Percentiles rank a stretch among this genome's conserved stretches.
These are phyloP conservation scores for Arthrinium phaeospermum DNA, from an alignment of 2,329 filamentous ascomycete species.

Conservation along the genomic window DNA sequence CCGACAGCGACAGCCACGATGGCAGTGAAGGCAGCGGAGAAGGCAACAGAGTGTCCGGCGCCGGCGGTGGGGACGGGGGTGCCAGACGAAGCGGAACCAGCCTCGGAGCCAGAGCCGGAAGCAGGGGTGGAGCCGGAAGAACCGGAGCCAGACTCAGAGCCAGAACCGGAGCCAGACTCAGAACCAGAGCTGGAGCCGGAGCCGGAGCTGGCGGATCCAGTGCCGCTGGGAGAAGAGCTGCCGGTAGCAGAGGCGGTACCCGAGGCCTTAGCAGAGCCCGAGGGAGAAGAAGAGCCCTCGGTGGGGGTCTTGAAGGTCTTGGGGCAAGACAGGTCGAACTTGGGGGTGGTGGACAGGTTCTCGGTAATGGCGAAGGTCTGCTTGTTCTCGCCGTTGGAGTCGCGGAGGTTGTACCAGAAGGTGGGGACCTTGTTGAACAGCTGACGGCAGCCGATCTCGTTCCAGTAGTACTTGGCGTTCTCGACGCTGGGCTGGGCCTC, in stretches of 20 bases:
- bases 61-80: conserved; percentile 7
- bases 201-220: conserved; percentile 22
- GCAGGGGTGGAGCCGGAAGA: conserved; percentile 20
- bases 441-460: conserved; percentile 62
- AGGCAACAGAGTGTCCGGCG: conserved; percentile 21
- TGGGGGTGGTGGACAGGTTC: conserved; percentile 55
- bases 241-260: conserved; percentile 26
- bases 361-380: conserved; percentile 64
- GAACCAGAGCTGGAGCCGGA: conserved; percentile 27
- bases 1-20: conserved; percentile 28
- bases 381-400: conserved; percentile 64
- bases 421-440: conserved; percentile 61
- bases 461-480: conserved; percentile 70
- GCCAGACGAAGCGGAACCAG: not conserved
- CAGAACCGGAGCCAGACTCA: conserved; percentile 26
- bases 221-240: conserved; percentile 21
- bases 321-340: conserved; percentile 61
- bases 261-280: conserved; percentile 26
- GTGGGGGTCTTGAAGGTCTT: conserved; percentile 45
- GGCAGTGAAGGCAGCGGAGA: conserved; percentile 25
- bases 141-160: conserved; percentile 20
- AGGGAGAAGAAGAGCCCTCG: conserved; percentile 29
- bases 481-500: conserved; percentile 58
- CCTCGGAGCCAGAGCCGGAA: conserved; percentile 1
- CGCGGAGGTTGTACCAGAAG: conserved; percentile 68